Percentiles rank a stretch among this genome's conserved stretches.
Conservation (phyloP, 768 basidiomycete species). For the Mycena alexandri region DNA sequence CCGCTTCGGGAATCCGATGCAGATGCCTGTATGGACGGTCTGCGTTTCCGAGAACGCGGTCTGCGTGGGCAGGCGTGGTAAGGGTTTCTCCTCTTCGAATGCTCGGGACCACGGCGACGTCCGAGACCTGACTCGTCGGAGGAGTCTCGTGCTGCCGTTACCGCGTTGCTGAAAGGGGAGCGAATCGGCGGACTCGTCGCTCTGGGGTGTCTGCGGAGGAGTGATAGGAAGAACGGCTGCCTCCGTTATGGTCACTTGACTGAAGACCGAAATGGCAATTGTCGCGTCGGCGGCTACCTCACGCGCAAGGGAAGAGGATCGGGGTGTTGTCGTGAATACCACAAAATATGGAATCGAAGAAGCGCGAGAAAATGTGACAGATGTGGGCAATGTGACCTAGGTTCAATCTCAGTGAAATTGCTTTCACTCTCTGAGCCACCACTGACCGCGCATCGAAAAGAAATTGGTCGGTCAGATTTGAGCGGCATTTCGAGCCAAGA, state of each 20-base stretch:
- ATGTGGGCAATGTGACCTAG: slow-evolving; percentile 76
- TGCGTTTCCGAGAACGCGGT: slow-evolving; percentile 57
- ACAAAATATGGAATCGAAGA: slow-evolving; percentile 79
- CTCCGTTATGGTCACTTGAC: slow-evolving; percentile 68
- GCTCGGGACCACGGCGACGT: slow-evolving; percentile 43
- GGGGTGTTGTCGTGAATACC: slow-evolving; percentile 75
- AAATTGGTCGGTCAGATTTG: slow-evolving; percentile 70
- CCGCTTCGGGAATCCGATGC: slow-evolving; percentile 79
- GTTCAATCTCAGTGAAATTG: slow-evolving; percentile 20
- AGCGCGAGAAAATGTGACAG: slow-evolving; percentile 70
- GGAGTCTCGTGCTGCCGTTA: slow-evolving; percentile 20
- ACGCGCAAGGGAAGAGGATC: slow-evolving; percentile 64
- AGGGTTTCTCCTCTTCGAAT: slow-evolving; percentile 53
- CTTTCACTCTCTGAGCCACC: background rate
- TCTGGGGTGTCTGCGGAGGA: slow-evolving; percentile 64
- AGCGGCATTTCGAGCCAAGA: slow-evolving; percentile 81
- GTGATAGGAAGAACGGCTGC: slow-evolving; percentile 55
- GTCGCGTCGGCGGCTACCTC: slow-evolving; percentile 82
- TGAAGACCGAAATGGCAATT: slow-evolving; percentile 74
- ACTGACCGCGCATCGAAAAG: slow-evolving; percentile 77
- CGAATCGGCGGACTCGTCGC: slow-evolving; percentile 54
- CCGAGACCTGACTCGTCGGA: slow-evolving; percentile 28
- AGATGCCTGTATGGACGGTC: slow-evolving; percentile 64
- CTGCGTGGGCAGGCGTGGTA: slow-evolving; percentile 56
- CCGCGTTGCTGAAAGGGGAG: slow-evolving; percentile 18